A percentile compares a stretch with the other conserved stretches of the same genome.
phyloP scores from a whole-genome alignment of 257 asterid species.

The Jacaranda mimosifolia region DNA sequence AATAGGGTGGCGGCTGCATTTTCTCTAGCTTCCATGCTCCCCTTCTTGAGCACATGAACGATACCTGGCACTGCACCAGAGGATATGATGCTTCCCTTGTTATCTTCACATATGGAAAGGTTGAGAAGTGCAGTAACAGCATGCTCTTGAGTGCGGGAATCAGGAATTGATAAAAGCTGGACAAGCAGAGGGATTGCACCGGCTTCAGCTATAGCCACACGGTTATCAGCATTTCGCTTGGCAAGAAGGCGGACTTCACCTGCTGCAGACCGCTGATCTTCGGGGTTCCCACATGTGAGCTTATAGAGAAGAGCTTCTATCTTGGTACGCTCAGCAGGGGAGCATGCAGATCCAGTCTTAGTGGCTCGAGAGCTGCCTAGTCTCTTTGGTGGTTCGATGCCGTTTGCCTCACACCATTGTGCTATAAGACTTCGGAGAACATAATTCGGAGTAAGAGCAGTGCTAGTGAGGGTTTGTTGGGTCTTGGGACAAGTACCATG shows the following conservation, averaged over 20 bases:
- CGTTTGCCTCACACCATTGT: conserved; percentile 96
- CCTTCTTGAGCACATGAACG: conserved; percentile 83
- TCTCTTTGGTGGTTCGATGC: conserved; percentile 86
- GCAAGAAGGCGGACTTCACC: conserved; percentile 98
- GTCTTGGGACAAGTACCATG: conserved; percentile 95
- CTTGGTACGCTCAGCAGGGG: conserved; percentile 73
- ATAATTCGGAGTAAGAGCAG: conserved; percentile 83
- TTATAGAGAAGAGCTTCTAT: conserved; percentile 75
- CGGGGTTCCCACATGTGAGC: conserved; percentile 80
- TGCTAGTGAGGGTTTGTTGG: conserved; percentile 80
- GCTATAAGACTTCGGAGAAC: conserved; percentile 95
- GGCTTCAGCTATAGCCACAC: conserved; percentile 97
- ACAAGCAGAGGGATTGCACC: conserved; percentile 93
- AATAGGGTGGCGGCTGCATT: conserved; percentile 96
- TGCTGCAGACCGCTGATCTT: conserved; percentile 87
- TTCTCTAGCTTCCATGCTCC: conserved; percentile 95
- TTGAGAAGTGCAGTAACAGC: conserved; percentile 95
- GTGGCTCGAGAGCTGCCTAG: conserved; percentile 57
- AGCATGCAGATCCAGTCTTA: conserved; percentile 63
- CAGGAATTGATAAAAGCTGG: conserved; percentile 75
- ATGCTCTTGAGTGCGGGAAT: conserved; percentile 93
- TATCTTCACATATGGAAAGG: conserved; percentile 92
- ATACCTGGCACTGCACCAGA: conserved; percentile 94
- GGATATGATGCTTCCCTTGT: conserved; percentile 79
- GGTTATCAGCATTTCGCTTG: conserved; percentile 90